Evolutionary conservation across 306 rosid species (phyloP), one percentile per base, ranked within the genome.

Genomic region (Vachellia pachyceras): DNA sequence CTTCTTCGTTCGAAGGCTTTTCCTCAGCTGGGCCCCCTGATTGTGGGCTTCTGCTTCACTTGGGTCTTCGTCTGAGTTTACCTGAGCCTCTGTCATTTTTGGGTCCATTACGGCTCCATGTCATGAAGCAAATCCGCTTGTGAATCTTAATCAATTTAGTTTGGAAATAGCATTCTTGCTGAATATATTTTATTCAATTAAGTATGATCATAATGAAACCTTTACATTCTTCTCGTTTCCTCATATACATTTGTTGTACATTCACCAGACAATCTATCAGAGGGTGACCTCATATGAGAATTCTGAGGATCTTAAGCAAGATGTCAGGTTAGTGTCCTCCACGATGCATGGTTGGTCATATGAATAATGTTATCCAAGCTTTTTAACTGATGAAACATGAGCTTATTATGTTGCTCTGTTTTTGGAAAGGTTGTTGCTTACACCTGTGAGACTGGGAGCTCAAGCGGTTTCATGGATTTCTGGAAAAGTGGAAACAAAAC

Each of bases 391-490:
- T 29, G 33, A 29, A 29, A 29, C 33, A 29, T 37, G 39, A 83
- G 42, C 4, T 45, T 52, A 45, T 37, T 52, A 68, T 83, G 20
- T 75, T 75, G 40, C 80, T 78, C 20, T 85, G 71, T 69, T 77
- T 63, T 50, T 63, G 74, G 29, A 79, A n/a, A 95, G 98, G 90
- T 78, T 82, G 78, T 83, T 95, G 84, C 89, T 95, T 81, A 78
- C 84, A 77, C 98, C 97, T n/a, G 84, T 90, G 72, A 89, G 77
- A 82, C 49, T 86, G 72, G 98, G 97, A 84, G 88, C 89, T 75
- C 86, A 83, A 87, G 97, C 94, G 66, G 80, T 92, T 69, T 73
- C 97, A 10, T 95, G 98, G 98, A 93, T 94, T 74, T 94, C 98
- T 25, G 95, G 90, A 61, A 90, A 92, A 85, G 60, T 91, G 75